Evolutionary conservation across 805 yeast species (phyloP).

Genomic region (Hanseniaspora vineae): DNA sequence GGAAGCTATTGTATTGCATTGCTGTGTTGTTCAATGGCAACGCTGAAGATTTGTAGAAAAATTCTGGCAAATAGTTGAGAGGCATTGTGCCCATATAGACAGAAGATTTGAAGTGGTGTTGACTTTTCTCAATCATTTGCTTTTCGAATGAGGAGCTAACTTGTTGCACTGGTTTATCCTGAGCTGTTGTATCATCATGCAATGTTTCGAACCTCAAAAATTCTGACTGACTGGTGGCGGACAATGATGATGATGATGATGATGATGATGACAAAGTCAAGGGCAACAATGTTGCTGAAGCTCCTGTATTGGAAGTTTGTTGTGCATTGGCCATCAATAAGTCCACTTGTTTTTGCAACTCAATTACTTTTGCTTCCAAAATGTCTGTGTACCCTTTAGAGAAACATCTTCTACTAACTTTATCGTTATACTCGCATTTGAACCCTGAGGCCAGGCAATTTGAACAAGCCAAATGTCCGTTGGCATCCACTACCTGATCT

Average conservation of each 20-base stretch:
- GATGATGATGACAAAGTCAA: no score
- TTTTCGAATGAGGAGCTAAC: not conserved
- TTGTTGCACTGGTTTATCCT: not conserved
- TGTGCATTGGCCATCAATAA: not conserved
- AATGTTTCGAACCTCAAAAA: not conserved
- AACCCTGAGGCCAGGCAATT: slow-evolving; percentile 55
- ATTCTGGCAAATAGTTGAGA: not conserved
- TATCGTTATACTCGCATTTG: slow-evolving; percentile 61
- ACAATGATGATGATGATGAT: no score
- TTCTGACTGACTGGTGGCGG: no score
- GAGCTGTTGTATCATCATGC: not conserved
- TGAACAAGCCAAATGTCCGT: slow-evolving; percentile 28
- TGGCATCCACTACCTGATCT: slow-evolving; percentile 6
- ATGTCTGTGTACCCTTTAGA: slow-evolving; percentile 75
- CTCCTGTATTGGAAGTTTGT: no score
- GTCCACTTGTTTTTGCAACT: slow-evolving; percentile 34
- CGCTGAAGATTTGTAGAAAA: no score
- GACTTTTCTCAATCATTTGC: not conserved
- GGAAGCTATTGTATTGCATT: no score
- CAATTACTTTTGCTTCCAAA: slow-evolving; percentile 48
- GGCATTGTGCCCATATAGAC: not conserved
- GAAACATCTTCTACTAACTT: slow-evolving; percentile 60
- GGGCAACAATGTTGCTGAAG: no score
- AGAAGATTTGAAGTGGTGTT: not conserved
- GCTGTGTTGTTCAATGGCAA: no score